These are phyloP conservation scores for Neoboletus brunneissimus DNA, from an alignment of 768 basidiomycete species.

Conservation along the genomic window DNA sequence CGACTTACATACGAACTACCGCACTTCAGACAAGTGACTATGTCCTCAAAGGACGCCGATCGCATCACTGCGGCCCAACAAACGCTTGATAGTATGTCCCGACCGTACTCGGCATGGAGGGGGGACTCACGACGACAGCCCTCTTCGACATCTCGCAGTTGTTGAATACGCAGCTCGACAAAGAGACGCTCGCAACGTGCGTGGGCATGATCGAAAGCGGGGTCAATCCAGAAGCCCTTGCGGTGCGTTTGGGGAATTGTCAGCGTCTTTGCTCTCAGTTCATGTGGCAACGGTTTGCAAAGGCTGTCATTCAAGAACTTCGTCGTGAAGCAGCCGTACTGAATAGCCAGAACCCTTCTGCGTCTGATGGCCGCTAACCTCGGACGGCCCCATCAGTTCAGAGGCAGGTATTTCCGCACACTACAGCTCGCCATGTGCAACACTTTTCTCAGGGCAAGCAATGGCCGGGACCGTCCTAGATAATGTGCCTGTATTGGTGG, in stretches of 20 bases:
- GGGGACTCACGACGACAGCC: conserved; percentile 44
- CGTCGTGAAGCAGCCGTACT: conserved; percentile 60
- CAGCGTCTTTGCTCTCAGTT: neutral
- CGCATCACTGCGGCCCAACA: conserved; percentile 63
- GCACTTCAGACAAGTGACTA: conserved; percentile 2
- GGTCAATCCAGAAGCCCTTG: conserved; percentile 88
- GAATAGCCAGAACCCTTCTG: conserved; percentile 23
- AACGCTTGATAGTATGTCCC: conserved; percentile 63
- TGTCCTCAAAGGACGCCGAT: conserved; percentile 53
- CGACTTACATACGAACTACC: neutral
- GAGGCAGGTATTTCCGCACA: neutral
- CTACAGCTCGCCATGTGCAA: neutral
- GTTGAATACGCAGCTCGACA: conserved; percentile 83
- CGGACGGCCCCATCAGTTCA: neutral
- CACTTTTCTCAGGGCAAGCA: neutral
- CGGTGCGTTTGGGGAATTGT: conserved; percentile 49
- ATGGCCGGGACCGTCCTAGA: neutral
- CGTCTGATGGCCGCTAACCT: conserved; percentile 26
- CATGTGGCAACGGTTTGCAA: conserved; percentile 3
- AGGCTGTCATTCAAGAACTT: conserved; percentile 87
- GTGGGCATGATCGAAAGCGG: conserved; percentile 91
- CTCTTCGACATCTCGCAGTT: conserved; percentile 86
- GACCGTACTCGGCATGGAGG: neutral
- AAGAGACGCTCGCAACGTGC: conserved; percentile 88
- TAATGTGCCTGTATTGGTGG: conserved; percentile 13